These are phyloP conservation scores for Pyricularia sp. DNA, from an alignment of 2,329 filamentous ascomycete genomes.

Conservation along the genomic window DNA sequence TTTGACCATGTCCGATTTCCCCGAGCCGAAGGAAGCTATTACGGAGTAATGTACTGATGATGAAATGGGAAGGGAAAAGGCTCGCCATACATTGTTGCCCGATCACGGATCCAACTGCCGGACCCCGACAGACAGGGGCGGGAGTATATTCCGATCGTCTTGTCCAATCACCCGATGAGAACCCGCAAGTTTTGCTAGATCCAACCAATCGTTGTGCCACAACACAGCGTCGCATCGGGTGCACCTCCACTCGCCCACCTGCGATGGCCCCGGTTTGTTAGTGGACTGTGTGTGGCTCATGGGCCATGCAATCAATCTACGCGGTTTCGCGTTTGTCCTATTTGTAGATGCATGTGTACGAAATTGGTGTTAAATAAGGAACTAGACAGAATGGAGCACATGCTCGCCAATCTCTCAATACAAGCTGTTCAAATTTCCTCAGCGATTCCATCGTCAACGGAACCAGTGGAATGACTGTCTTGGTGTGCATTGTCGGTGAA, in stretches of 20 bases:
- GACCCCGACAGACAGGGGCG: neutral
- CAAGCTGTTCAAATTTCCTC: neutral
- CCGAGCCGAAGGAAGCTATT: neutral
- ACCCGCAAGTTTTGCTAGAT: neutral
- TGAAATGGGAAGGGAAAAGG: neutral
- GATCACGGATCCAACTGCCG: constrained; percentile 1
- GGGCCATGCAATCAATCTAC: neutral
- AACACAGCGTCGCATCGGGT: neutral
- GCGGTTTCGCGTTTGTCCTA: neutral
- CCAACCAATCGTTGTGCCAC: neutral
- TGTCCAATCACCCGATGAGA: neutral
- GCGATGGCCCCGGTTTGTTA: neutral
- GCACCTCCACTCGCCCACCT: neutral
- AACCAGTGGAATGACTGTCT: neutral
- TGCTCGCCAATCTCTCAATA: neutral
- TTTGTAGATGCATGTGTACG: neutral
- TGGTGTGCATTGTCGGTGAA: neutral
- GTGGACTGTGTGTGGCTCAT: neutral
- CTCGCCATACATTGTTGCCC: neutral
- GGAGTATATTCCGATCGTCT: neutral
- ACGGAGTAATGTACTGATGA: neutral
- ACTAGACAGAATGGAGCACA: neutral
- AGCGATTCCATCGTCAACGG: neutral
- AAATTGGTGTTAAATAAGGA: neutral
- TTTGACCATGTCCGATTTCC: neutral